Percentiles rank a stretch among this genome's conserved stretches.
These are phyloP conservation scores for Testicularia cyperi DNA, from an alignment of 1,284 basidiomycete species.

Conservation along the genomic window DNA sequence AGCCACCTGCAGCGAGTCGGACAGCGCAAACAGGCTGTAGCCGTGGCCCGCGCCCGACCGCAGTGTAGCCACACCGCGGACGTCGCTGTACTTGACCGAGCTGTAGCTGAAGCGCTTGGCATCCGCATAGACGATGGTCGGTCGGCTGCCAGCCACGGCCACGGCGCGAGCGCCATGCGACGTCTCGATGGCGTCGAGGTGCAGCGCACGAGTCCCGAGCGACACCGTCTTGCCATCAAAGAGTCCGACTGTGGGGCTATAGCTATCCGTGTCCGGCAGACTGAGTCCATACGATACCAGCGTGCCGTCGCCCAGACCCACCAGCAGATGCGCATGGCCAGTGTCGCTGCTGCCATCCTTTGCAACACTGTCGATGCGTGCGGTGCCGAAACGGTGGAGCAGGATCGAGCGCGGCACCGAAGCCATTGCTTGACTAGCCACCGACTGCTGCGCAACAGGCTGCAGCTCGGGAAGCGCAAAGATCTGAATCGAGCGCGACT, in stretches of 20 bases:
- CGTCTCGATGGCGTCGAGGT: constrained; percentile 62
- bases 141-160: constrained; percentile 52
- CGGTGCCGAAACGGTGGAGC: constrained; percentile 70
- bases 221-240: constrained; percentile 67
- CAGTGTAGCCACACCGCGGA: constrained; percentile 38
- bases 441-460: constrained; percentile 42
- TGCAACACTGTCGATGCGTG: constrained; percentile 1
- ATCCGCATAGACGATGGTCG: constrained; percentile 51
- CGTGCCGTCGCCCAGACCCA: constrained; percentile 77
- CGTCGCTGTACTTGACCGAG: constrained; percentile 46
- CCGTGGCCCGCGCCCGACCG: constrained; percentile 7
- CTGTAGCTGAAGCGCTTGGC: constrained; percentile 52
- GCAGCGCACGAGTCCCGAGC: constrained; percentile 72
- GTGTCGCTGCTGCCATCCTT: constrained; percentile 10
- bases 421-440: constrained; percentile 8
- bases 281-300: constrained; percentile 68
- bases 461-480: constrained; percentile 65
- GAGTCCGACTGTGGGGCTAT: constrained; percentile 43
- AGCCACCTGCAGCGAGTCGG: constrained; percentile 39
- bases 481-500: constrained; percentile 69
- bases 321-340: constrained; percentile 66
- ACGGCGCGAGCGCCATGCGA: constrained; percentile 40
- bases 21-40: constrained; percentile 36
- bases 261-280: constrained; percentile 26
- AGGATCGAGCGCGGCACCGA: constrained; percentile 71